Percentiles rank a stretch among this genome's conserved stretches.
These are phyloP conservation scores for Penicillium alfredii DNA, from an alignment of 495 filamentous ascomycete genomes.

Conservation along the genomic window DNA sequence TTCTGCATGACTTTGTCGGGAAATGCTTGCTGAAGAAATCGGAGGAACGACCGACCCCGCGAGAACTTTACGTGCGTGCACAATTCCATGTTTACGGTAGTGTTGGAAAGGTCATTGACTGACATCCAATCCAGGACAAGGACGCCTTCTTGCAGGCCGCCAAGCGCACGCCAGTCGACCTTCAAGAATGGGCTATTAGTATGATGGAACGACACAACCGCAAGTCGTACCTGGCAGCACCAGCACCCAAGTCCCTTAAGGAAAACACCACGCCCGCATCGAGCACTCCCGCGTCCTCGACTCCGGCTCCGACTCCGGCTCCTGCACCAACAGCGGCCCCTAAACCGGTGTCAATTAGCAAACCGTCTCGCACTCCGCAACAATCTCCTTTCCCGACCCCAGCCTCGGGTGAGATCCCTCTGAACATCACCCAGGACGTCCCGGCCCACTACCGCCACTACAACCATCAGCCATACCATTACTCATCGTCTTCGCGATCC, in stretches of 20 bases:
- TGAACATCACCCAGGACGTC: constrained; percentile 47
- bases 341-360: constrained; percentile 23
- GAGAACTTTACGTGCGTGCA: constrained; percentile 63
- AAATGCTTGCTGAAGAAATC: constrained; percentile 89
- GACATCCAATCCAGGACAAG: constrained; percentile 63
- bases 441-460: constrained; percentile 24
- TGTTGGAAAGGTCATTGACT: too few species aligned
- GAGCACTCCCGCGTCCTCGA: constrained; percentile 8
- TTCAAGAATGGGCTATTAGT: constrained; percentile 82
- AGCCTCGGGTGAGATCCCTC: constrained; percentile 61
- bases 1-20: constrained; percentile 92
- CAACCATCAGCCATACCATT: constrained; percentile 13
- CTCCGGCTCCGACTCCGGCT: constrained; percentile 11
- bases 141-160: constrained; percentile 92
- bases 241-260: constrained; percentile 44
- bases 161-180: constrained; percentile 86
- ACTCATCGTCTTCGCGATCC: constrained; percentile 25
- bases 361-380: constrained; percentile 47
- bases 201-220: constrained; percentile 89
- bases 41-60: constrained; percentile 81
- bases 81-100: too few species aligned
- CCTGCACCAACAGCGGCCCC: constrained; percentile 17
- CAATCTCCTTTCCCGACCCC: constrained; percentile 46
- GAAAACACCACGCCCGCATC: constrained; percentile 17
- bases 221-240: constrained; percentile 78